Evolutionary conservation across 148 eudicot species (phyloP).

Genomic region (Linanthus parryae): DNA sequence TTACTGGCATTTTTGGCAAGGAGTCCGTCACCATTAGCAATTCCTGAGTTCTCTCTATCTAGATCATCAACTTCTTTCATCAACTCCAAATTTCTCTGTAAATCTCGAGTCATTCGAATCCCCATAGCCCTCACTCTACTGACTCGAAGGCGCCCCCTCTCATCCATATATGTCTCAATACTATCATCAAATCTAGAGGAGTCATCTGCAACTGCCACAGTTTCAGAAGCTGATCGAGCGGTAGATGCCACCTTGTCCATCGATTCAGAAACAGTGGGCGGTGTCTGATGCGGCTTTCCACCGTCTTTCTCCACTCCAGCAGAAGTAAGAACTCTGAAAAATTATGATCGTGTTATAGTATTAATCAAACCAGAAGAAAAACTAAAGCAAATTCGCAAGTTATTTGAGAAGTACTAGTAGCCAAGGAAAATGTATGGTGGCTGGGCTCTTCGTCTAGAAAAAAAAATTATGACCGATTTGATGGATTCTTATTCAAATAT

Average conservation of each 20-base stretch:
- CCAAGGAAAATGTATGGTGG: too few species aligned
- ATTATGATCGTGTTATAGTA: too few species aligned
- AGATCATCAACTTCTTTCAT: conserved; percentile 77
- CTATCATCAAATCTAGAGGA: conserved; percentile 29
- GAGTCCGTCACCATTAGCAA: conserved; percentile 14
- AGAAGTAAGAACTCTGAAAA: conserved; percentile 55
- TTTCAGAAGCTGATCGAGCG: conserved; percentile 22
- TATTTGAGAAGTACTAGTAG: too few species aligned
- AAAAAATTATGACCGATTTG: too few species aligned
- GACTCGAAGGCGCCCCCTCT: conserved; percentile 59
- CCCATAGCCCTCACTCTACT: conserved; percentile 90
- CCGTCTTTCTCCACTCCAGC: conserved; percentile 44
- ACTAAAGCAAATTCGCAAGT: too few species aligned
- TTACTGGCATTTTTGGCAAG: conserved; percentile 11
- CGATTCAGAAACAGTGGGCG: conserved; percentile 22
- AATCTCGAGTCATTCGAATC: conserved; percentile 89
- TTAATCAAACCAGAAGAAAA: too few species aligned
- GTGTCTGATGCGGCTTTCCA: conserved; percentile 24
- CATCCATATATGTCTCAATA: conserved; percentile 72
- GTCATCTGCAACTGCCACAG: conserved; percentile 29
- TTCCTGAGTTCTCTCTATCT: conserved; percentile 27
- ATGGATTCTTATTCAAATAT: too few species aligned
- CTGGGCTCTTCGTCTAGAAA: too few species aligned
- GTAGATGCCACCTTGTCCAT: conserved; percentile 22
- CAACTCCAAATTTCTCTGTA: conserved; percentile 86